Base-by-base conservation (phyloP, 1,284 basidiomycete genomes). In the Apiotrichum mycotoxinovorans region DNA sequence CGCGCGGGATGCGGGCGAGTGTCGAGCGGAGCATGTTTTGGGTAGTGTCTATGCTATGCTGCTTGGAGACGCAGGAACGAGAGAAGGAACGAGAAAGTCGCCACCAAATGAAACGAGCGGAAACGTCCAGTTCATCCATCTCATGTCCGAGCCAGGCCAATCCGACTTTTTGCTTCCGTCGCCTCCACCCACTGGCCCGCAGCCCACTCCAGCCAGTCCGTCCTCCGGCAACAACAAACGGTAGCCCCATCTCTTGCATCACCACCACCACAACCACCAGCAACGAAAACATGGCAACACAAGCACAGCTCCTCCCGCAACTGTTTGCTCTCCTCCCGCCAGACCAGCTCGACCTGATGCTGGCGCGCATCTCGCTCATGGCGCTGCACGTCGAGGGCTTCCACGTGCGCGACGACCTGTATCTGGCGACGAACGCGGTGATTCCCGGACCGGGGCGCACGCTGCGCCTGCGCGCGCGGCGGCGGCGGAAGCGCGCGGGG, bases 301-400 rank as follows among this genome's bases (percentile, higher is more conserved):
- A 62, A 34, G 57, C 67, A 1, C 63, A 61, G 49, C 62, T 72
- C 46, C 51, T 69, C 22, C 72, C 72, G 4, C 63, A 66, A 26
- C 62, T 74, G 44, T 71, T 68, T 49, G 62, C 72, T 11, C 64
- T 74, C 47, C 63, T 71, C 17, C 68, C 70, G 0, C 41, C 66
- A 2, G 53, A 62, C 8, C 54, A 64, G 35, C 60, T 65, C 34
- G 51, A 60, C 23, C 52, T 60, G 18, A 54, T 69, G 26, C 48
- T 67, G 40, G 56, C 69, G n/a, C 68, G 65, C 37, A 60, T 72
- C 20, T 72, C 70, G 10, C 63, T 70, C 0, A 57, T 57, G 12
- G 61, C 70, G 7, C 54, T 72, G 35, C 66, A 70, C 46, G 59
- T 64, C 37, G 63, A 67, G 44, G 45, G 56, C 18, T 64, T 62